Base-by-base conservation (phyloP, 2,329 filamentous ascomycete genomes). In the Cordyceps tenuipes region DNA sequence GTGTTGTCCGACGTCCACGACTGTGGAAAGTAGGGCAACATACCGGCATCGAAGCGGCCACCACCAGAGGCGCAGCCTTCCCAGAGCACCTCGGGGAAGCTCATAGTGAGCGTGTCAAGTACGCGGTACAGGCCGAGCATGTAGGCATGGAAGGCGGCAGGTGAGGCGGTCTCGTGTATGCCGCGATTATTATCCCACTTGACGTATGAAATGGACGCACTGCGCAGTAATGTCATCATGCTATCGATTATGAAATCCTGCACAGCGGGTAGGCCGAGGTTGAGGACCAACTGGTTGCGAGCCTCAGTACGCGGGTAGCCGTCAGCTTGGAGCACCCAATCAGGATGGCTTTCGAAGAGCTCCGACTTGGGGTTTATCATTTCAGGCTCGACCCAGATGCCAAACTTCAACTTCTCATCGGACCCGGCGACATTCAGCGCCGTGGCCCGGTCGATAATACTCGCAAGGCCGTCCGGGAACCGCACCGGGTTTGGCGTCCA, bases 141-240 rank as follows among this genome's bases (percentile, higher is more conserved):
- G 69, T 87, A 87, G 1, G 74, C 71, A 67, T 87, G 82, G 64
- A 79, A 73, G 10, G 76, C 78, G 0, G 0, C 83, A 0, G 83
- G 82, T 0, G 74, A 75, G 0, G 82, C 71, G 47, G 77, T 77
- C 68, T 87, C 83, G 66, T 87, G 82, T 49, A 86, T 83, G 1
- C 78, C 83, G 8, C 84, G 75, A 70, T 87, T 87, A 69, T 86
- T 85, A 64, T 87, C 84, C 84, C 84, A 87, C 64, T 88, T 87
- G 62, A 87, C 77, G 62, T 87, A 87, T 5, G 72, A 71, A 50
- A 87, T 80, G 21, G 80, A 73, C 0, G 79, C 78, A 1, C 74
- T 78, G 49, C 79, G 74, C 15, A 87, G 76, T 5, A 87, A 74
- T 3, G 74, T 70, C 1, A 82, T 77, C 5, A 87, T 73, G 0